Percentiles rank a stretch among this genome's conserved stretches.
These are phyloP conservation scores for Coemansia sp. DNA, from an alignment of 192 early-diverging fungal species.

Conservation along the genomic window DNA sequence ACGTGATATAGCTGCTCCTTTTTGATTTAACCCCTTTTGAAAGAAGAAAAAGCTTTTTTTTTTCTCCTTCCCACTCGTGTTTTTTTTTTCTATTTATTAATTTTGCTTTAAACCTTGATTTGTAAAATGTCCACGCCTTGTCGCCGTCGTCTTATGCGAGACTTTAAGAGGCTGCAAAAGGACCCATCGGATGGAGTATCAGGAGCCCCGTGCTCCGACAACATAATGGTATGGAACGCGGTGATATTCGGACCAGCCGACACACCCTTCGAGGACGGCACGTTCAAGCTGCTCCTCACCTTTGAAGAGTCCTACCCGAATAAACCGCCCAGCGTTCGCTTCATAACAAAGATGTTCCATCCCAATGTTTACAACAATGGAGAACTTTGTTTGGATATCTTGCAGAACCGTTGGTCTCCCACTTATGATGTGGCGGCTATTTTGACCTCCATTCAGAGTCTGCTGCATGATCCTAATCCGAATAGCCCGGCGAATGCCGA, in stretches of 20 bases:
- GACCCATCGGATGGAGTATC: slow-evolving; percentile 88
- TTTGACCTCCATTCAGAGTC: slow-evolving; percentile 90
- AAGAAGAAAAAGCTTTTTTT: not conserved
- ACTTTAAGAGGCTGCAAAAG: slow-evolving; percentile 92
- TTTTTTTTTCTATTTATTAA: not conserved
- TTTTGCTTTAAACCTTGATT: not conserved
- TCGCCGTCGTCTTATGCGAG: slow-evolving; percentile 93
- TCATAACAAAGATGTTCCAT: slow-evolving; percentile 96
- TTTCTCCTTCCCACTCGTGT: not conserved
- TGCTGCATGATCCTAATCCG: slow-evolving; percentile 96
- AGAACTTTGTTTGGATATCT: slow-evolving; percentile 95
- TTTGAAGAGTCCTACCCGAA: slow-evolving; percentile 99
- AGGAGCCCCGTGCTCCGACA: slow-evolving; percentile 92
- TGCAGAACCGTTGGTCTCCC: slow-evolving; percentile 98
- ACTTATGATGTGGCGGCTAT: slow-evolving; percentile 94
- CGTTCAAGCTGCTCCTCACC: slow-evolving; percentile 88
- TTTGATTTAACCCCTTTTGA: too few relatives aligned
- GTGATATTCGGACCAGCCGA: slow-evolving; percentile 98
- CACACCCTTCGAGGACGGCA: slow-evolving; percentile 97
- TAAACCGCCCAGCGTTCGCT: slow-evolving; percentile 93
- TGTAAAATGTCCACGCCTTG: slow-evolving; percentile 85
- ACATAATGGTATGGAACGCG: slow-evolving; percentile 98
- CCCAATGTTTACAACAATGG: slow-evolving; percentile 97
- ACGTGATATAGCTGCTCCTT: too few relatives aligned
- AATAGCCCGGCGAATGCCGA: slow-evolving; percentile 96